A percentile compares a stretch with the other conserved stretches of the same genome.
phyloP scores from a whole-genome alignment of 331 rosid genomes.

The Malus hybrid region DNA sequence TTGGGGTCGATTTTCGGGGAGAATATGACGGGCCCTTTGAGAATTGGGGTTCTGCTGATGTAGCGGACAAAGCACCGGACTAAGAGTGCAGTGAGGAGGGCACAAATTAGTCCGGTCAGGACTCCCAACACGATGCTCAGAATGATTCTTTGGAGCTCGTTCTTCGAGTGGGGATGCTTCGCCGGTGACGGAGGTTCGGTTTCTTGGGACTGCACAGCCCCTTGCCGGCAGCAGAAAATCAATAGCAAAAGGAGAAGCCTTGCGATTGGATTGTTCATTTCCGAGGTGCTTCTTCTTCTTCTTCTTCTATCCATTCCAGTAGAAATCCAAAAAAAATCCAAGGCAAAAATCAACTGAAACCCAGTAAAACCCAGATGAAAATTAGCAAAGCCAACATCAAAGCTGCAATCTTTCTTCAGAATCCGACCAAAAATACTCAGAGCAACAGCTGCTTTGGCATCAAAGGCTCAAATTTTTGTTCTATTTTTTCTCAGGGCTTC shows the following conservation, averaged over 20 bases:
- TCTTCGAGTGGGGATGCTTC: constrained; percentile 27
- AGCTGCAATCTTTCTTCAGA: background rate
- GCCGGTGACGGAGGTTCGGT: constrained; percentile 42
- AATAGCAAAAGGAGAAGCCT: constrained; percentile 26
- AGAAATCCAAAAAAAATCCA: background rate
- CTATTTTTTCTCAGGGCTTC: background rate
- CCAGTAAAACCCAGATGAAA: constrained; percentile 16
- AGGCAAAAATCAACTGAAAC: background rate
- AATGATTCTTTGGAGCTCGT: constrained; percentile 42
- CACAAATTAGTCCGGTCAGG: constrained; percentile 51
- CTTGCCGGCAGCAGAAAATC: constrained; percentile 25
- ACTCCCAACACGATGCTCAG: constrained; percentile 64
- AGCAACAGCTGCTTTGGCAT: background rate
- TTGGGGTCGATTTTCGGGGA: constrained; percentile 78
- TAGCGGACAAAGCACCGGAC: constrained; percentile 69
- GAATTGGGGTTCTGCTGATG: constrained; percentile 73
- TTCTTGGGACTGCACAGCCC: constrained; percentile 50
- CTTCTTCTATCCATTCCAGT: constrained; percentile 22
- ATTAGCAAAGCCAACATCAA: background rate
- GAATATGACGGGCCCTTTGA: constrained; percentile 90
- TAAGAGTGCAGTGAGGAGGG: constrained; percentile 53
- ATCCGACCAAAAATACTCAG: background rate
- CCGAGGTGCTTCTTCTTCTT: constrained; percentile 2
- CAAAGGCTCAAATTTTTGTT: background rate
- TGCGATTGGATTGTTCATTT: background rate